Evolutionary conservation across 805 yeast species (phyloP).

Genomic region (Yamadazyma insecticola): DNA sequence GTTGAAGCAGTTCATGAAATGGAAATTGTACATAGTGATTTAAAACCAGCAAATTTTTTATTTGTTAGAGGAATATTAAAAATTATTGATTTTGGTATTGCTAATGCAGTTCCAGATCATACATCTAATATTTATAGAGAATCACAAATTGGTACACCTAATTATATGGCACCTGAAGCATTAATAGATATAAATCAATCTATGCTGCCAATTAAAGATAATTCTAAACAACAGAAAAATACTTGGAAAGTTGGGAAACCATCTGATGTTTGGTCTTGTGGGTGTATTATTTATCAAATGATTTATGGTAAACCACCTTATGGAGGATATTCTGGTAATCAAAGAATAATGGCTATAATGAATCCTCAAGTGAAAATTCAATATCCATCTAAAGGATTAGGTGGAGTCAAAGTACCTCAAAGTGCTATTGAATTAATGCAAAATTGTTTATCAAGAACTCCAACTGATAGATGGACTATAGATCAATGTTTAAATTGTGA

Average conservation of each 20-base stretch:
- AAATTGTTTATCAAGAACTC: constrained; percentile 68
- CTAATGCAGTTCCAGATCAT: constrained; percentile 91
- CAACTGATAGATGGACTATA: constrained; percentile 60
- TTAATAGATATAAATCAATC: constrained; percentile 53
- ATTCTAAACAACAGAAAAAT: constrained; percentile 12
- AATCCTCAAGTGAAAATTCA: constrained; percentile 71
- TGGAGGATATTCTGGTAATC: constrained; percentile 70
- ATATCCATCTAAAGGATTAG: constrained; percentile 61
- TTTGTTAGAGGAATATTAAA: constrained; percentile 81
- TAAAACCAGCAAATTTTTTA: constrained; percentile 67
- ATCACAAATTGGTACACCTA: constrained; percentile 91
- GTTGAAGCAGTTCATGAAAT: constrained; percentile 82
- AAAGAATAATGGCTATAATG: constrained; percentile 78
- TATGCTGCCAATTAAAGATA: constrained; percentile 16
- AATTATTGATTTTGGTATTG: constrained; percentile 91
- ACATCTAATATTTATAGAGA: constrained; percentile 88
- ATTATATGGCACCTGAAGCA: constrained; percentile 98
- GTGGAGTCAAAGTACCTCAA: constrained; percentile 59
- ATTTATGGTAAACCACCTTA: constrained; percentile 91
- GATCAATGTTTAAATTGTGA: constrained; percentile 56
- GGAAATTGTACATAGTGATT: constrained; percentile 81
- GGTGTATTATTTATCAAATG: constrained; percentile 94
- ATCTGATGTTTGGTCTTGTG: constrained; percentile 97
- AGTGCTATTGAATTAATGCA: constrained; percentile 68
- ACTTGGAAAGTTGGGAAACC: constrained; percentile 87